These are phyloP conservation scores for Blastobotrys aristatus DNA, from an alignment of 1,139 yeast species.

Conservation along the genomic window DNA sequence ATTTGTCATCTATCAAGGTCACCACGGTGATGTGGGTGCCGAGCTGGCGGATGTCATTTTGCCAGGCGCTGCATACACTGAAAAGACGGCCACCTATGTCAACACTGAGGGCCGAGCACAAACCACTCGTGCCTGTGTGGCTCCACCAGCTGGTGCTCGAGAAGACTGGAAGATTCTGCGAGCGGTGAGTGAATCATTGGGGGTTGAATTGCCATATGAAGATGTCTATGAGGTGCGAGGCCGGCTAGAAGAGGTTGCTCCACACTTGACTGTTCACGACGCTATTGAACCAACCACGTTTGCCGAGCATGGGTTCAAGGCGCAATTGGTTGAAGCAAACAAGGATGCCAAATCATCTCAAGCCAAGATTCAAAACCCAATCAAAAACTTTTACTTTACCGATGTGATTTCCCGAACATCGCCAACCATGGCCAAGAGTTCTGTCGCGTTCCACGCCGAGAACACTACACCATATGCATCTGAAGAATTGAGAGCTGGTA, in stretches of 20 bases:
- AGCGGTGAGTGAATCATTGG: constrained; percentile 76
- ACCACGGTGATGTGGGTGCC: constrained; percentile 89
- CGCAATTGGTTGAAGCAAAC: constrained; percentile 40
- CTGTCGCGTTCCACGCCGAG: constrained; percentile 32
- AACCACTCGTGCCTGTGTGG: constrained; percentile 79
- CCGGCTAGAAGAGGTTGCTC: constrained; percentile 74
- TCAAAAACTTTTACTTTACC: constrained; percentile 81
- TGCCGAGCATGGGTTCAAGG: constrained; percentile 54
- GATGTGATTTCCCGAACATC: constrained; percentile 84
- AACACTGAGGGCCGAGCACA: constrained; percentile 91
- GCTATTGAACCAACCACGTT: constrained; percentile 56
- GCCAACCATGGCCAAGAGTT: constrained; percentile 83
- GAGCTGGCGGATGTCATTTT: constrained; percentile 82
- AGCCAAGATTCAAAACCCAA: constrained; percentile 53
- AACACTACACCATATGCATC: constrained; percentile 11
- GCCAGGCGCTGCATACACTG: constrained; percentile 89
- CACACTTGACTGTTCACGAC: constrained; percentile 74
- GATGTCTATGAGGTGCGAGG: constrained; percentile 64
- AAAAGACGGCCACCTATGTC: constrained; percentile 81
- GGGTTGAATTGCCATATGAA: constrained; percentile 70
- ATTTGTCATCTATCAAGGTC: constrained; percentile 87
- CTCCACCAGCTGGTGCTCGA: constrained; percentile 88
- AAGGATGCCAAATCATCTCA: constrained; percentile 43
- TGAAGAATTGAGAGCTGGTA: not conserved
- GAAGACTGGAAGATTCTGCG: constrained; percentile 90